Evolutionary conservation across 306 rosid genomes (phyloP).

Genomic region (Vigna reflexopilosa): DNA sequence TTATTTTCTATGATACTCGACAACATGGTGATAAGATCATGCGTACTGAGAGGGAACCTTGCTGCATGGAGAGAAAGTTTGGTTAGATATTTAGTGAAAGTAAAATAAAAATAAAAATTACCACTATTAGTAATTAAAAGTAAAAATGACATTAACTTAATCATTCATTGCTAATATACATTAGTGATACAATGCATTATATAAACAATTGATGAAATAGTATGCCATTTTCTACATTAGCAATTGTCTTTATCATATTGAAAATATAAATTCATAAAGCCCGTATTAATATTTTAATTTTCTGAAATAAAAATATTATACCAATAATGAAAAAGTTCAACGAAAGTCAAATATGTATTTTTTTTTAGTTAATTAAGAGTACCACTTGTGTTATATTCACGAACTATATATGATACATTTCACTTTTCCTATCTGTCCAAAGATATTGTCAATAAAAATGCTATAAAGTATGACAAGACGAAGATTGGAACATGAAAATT

Average conservation of each 20-base stretch:
- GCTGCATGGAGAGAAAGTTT: constrained; percentile 36
- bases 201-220: background rate
- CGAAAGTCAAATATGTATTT: background rate
- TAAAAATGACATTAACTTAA: background rate
- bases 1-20: background rate
- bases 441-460: background rate
- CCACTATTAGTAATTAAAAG: background rate
- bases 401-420: background rate
- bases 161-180: background rate
- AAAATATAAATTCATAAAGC: background rate
- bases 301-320: no score
- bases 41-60: background rate
- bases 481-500: background rate
- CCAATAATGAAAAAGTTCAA: no score
- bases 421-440: background rate
- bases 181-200: background rate
- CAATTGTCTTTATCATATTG: background rate
- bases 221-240: background rate
- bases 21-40: constrained; percentile 2
- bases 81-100: constrained; percentile 7
- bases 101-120: background rate
- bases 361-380: background rate
- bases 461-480: background rate
- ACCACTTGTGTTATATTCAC: background rate
- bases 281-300: background rate